Evolutionary conservation across 208 protist genomes (phyloP).

Genomic region (Tritrichomonas musculus): DNA sequence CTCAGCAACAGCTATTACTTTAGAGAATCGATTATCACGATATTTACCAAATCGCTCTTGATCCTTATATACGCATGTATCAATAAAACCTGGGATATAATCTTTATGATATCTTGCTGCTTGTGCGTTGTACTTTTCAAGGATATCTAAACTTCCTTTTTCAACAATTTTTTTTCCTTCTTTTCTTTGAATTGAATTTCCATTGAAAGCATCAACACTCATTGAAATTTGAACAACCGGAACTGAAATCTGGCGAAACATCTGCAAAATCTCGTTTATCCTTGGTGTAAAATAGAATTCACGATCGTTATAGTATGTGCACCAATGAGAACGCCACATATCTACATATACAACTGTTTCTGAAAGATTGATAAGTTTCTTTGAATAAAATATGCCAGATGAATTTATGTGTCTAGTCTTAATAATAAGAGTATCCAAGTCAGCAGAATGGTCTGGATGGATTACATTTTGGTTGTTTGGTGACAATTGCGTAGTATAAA

Average conservation of each 20-base stretch:
- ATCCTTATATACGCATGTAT: background rate
- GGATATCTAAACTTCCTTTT: background rate
- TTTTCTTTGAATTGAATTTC: background rate
- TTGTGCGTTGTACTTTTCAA: background rate
- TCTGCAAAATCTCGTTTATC: background rate
- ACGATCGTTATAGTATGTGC: conserved; percentile 26
- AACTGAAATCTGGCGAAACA: background rate
- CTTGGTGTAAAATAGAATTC: conserved; percentile 29
- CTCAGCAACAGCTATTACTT: background rate
- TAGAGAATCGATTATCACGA: background rate
- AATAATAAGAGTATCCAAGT: no score
- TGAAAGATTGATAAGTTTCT: background rate
- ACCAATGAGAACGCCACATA: conserved; percentile 30
- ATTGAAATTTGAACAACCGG: background rate
- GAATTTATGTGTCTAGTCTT: no score
- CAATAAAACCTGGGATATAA: background rate
- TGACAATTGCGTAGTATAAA: no score
- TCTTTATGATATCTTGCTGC: background rate
- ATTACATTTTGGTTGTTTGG: no score
- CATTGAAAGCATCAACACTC: background rate
- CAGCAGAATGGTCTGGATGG: no score
- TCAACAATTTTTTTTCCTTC: background rate
- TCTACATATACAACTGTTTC: conserved; percentile 1
- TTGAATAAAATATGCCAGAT: no score
- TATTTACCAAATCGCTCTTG: background rate